These are phyloP conservation scores for Pezicula carpinea DNA, from an alignment of 2,329 filamentous ascomycete genomes.

Conservation along the genomic window DNA sequence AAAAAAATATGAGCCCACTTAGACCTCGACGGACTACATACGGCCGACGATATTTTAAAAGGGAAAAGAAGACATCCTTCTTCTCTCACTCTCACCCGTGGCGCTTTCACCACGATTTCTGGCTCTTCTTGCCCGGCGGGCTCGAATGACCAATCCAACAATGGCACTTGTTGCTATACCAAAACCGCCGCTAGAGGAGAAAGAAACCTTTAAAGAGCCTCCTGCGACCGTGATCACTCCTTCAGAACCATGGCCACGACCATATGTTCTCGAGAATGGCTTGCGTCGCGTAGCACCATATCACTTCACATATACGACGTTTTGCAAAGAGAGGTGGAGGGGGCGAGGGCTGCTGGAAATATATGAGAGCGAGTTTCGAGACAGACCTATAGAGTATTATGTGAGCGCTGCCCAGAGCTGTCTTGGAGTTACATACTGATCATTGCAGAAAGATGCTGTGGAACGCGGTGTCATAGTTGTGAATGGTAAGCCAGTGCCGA, in stretches of 20 bases:
- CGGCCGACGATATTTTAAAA: too few species aligned
- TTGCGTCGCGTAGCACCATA: constrained; percentile 82
- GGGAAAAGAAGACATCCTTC: too few species aligned
- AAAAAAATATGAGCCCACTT: too few species aligned
- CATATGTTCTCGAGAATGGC: constrained; percentile 80
- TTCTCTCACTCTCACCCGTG: too few species aligned
- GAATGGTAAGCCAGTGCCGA: constrained; percentile 67
- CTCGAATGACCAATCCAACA: constrained; percentile 32
- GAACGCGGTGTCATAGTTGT: constrained; percentile 72
- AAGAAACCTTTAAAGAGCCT: constrained; percentile 35
- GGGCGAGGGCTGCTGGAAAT: constrained; percentile 78
- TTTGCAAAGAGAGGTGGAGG: constrained; percentile 91
- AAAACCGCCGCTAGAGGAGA: constrained; percentile 26
- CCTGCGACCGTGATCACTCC: constrained; percentile 46
- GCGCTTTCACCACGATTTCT: constrained; percentile 47
- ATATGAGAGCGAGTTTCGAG: constrained; percentile 87
- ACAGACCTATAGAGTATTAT: constrained; percentile 84
- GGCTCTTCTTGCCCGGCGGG: constrained; percentile 45
- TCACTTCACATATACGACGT: constrained; percentile 91
- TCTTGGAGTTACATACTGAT: constrained; percentile 4
- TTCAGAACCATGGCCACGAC: constrained; percentile 53
- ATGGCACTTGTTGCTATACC: constrained; percentile 37
- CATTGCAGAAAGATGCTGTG: constrained; percentile 64
- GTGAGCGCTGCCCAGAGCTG: constrained; percentile 36
- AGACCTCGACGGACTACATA: too few species aligned